These are phyloP conservation scores for Colletotrichum plurivorum DNA, from an alignment of 2,329 filamentous ascomycete species.

Conservation along the genomic window DNA sequence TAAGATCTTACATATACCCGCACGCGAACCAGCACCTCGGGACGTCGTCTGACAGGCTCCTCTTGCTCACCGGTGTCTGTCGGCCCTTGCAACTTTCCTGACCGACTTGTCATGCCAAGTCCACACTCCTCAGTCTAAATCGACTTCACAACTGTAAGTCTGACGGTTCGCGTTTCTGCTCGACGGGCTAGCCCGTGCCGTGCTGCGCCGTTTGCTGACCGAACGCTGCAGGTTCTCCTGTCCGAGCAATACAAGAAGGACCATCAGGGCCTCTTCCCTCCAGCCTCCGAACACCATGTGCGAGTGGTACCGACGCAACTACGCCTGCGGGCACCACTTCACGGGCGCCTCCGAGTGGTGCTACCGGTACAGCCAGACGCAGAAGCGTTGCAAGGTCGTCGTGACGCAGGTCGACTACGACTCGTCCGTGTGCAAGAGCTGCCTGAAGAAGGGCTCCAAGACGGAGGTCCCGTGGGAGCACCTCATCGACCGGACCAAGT, in stretches of 20 bases:
- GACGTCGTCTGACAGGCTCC: slow-evolving; percentile 36
- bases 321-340: slow-evolving; percentile 41
- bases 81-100: slow-evolving; percentile 35
- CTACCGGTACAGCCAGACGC: slow-evolving; percentile 39
- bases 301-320: slow-evolving; percentile 42
- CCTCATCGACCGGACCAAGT: slow-evolving; percentile 35
- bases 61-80: slow-evolving; percentile 34
- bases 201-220: too few relatives aligned
- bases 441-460: slow-evolving; percentile 24
- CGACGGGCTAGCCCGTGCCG: too few relatives aligned
- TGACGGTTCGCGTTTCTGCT: neutral
- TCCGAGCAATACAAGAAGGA: too few relatives aligned
- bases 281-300: slow-evolving; percentile 28
- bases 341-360: slow-evolving; percentile 41
- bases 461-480: slow-evolving; percentile 35
- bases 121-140: slow-evolving; percentile 21
- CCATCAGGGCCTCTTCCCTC: neutral
- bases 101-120: slow-evolving; percentile 39
- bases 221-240: too few relatives aligned
- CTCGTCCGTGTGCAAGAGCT: slow-evolving; percentile 32
- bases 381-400: slow-evolving; percentile 39
- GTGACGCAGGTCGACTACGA: slow-evolving; percentile 39
- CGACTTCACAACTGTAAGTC: slow-evolving; percentile 28
- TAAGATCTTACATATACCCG: slow-evolving; percentile 40
- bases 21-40: slow-evolving; percentile 36